Conservation (phyloP, 108 stramenopile species). For the Nitzschia palea region DNA sequence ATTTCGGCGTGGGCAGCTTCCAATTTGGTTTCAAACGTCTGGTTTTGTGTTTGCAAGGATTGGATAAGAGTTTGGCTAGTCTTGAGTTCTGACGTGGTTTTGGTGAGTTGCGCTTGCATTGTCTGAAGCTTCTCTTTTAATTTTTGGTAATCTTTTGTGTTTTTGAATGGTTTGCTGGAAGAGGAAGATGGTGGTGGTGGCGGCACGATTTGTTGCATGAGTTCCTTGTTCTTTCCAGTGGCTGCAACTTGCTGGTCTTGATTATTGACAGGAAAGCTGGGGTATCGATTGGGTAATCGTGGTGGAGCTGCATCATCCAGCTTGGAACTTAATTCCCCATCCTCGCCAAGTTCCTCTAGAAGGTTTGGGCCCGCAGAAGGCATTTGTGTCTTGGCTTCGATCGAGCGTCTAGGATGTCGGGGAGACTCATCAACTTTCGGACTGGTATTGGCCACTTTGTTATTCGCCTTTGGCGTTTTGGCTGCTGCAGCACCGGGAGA, state of each 20-base stretch:
- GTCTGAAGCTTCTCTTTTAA: slow-evolving; percentile 10
- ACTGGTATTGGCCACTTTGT: not conserved
- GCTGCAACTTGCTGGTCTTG: not conserved
- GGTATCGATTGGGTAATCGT: not conserved
- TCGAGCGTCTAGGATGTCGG: slow-evolving; percentile 14
- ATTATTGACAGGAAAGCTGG: slow-evolving; percentile 1
- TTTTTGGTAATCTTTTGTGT: slow-evolving; percentile 6
- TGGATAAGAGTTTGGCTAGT: slow-evolving; percentile 40
- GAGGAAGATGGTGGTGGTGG: not conserved
- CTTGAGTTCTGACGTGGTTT: slow-evolving; percentile 1
- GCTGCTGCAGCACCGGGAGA: not conserved
- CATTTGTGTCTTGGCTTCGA: not conserved
- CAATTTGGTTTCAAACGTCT: slow-evolving; percentile 59
- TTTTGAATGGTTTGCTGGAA: no score
- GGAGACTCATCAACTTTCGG: slow-evolving; percentile 25
- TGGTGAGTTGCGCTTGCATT: slow-evolving; percentile 7
- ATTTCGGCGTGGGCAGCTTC: slow-evolving; percentile 65
- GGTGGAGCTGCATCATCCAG: not conserved
- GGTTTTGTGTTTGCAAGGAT: slow-evolving; percentile 54
- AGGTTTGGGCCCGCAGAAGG: not conserved
- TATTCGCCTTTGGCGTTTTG: not conserved
- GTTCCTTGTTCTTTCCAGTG: not conserved
- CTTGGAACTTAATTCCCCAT: not conserved
- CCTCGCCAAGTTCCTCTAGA: not conserved
- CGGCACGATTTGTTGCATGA: not conserved